These are phyloP conservation scores for Graphiopsis chlorocephala DNA, from an alignment of 2,329 filamentous ascomycete genomes.

Conservation along the genomic window DNA sequence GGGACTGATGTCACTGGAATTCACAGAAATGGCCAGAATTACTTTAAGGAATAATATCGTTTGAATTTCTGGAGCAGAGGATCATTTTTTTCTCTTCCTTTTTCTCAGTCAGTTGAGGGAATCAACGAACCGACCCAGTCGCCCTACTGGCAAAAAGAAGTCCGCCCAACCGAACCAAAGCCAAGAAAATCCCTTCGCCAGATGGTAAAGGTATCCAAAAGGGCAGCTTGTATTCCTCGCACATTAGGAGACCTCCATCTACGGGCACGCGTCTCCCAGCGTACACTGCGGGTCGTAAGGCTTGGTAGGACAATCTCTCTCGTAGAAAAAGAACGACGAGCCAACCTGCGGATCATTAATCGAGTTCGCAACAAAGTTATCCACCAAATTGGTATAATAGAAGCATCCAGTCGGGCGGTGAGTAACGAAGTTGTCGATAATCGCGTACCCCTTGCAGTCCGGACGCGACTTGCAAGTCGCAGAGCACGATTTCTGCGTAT, in stretches of 20 bases:
- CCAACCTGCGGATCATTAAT: background rate
- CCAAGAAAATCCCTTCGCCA: too few relatives aligned
- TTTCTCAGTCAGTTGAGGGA: too few relatives aligned
- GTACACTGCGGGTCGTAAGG: background rate
- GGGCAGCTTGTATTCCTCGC: background rate
- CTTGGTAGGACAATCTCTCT: conserved; percentile 2
- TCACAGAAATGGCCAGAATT: background rate
- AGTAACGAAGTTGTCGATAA: background rate
- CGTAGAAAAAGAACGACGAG: background rate
- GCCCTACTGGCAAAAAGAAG: background rate
- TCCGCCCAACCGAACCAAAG: too few relatives aligned
- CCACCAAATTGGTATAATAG: conserved; percentile 1
- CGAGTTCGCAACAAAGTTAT: background rate
- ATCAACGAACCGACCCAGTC: background rate
- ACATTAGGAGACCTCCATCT: background rate
- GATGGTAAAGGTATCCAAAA: too few relatives aligned
- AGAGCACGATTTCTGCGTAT: background rate
- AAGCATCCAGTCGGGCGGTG: background rate
- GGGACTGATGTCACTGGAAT: background rate
- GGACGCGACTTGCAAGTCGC: background rate
- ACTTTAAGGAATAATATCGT: background rate
- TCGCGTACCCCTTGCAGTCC: background rate
- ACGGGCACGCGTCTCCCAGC: background rate
- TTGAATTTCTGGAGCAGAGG: background rate
- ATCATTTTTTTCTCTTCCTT: background rate